Conservation (phyloP, 2,329 filamentous ascomycete genomes). For the Neonectria neomacrospora region DNA sequence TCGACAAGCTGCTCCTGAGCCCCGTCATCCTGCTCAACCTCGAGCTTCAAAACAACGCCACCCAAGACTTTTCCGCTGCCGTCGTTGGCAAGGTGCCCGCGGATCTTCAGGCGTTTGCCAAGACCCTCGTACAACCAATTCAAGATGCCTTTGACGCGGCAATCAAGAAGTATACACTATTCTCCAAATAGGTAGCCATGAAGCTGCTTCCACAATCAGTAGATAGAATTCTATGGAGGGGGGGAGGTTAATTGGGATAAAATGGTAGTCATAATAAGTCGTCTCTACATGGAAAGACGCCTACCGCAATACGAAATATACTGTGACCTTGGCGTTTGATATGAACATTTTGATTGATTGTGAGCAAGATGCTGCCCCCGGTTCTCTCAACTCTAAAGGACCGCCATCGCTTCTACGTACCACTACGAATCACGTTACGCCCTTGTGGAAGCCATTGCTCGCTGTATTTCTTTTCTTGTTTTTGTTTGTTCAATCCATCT, state of each 20-base stretch:
- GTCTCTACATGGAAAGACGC: neutral
- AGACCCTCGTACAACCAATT: conserved; percentile 52
- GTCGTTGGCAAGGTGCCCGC: conserved; percentile 55
- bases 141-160: conserved; percentile 52
- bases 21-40: conserved; percentile 58
- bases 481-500: conserved; percentile 45
- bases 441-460: neutral
- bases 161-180: conserved; percentile 47
- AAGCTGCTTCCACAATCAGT: neutral
- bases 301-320: neutral
- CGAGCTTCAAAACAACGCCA: conserved; percentile 53
- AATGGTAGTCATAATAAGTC: neutral
- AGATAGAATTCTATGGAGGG: neutral
- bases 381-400: neutral
- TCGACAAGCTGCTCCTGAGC: conserved; percentile 55
- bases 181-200: neutral
- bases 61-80: conserved; percentile 50
- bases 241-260: neutral
- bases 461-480: conserved; percentile 14
- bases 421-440: neutral
- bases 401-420: neutral
- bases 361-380: neutral
- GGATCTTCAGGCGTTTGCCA: conserved; percentile 47
- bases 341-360: neutral
- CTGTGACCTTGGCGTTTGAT: neutral